Percentiles rank a stretch among this genome's conserved stretches.
Evolutionary conservation across 2,329 filamentous ascomycete genomes (phyloP).

Genomic region (Fusarium sp.): DNA sequence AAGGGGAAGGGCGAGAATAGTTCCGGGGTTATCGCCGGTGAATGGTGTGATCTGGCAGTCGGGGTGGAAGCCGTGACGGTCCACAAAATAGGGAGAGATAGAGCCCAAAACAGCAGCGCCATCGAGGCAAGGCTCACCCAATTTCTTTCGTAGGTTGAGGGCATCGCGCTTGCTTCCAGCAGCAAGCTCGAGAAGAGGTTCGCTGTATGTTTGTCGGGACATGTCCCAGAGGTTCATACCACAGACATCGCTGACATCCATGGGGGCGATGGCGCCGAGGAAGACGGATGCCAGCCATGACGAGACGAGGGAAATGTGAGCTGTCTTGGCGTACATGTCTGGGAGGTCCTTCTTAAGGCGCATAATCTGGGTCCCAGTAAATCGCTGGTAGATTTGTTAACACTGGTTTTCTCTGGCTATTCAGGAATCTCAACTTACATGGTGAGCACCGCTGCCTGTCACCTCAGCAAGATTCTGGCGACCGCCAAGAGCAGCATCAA

Average conservation of each 20-base stretch:
- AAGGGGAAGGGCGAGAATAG: slow-evolving; percentile 89
- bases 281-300: slow-evolving; percentile 94
- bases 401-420: slow-evolving; percentile 17
- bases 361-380: slow-evolving; percentile 97
- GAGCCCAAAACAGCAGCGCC: slow-evolving; percentile 81
- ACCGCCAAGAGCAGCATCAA: slow-evolving; percentile 77
- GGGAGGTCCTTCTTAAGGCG: slow-evolving; percentile 84
- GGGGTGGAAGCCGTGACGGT: slow-evolving; percentile 78
- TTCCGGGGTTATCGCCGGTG: slow-evolving; percentile 95
- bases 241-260: slow-evolving; percentile 94
- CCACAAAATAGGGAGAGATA: slow-evolving; percentile 81
- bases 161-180: slow-evolving; percentile 72
- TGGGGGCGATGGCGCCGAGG: slow-evolving; percentile 83
- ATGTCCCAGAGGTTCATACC: slow-evolving; percentile 99
- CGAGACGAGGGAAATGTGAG: slow-evolving; percentile 91
- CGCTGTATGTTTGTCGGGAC: slow-evolving; percentile 75
- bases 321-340: slow-evolving; percentile 80
- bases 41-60: slow-evolving; percentile 85
- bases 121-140: slow-evolving; percentile 82
- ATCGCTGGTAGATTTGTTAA: slow-evolving; percentile 67
- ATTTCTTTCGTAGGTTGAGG: slow-evolving; percentile 75
- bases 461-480: slow-evolving; percentile 76
- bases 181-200: slow-evolving; percentile 78
- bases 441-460: slow-evolving; percentile 94
- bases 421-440: slow-evolving; percentile 65